Evolutionary conservation across 352 stramenopile species (phyloP).

Genomic region (Pythium phragmiticola): DNA sequence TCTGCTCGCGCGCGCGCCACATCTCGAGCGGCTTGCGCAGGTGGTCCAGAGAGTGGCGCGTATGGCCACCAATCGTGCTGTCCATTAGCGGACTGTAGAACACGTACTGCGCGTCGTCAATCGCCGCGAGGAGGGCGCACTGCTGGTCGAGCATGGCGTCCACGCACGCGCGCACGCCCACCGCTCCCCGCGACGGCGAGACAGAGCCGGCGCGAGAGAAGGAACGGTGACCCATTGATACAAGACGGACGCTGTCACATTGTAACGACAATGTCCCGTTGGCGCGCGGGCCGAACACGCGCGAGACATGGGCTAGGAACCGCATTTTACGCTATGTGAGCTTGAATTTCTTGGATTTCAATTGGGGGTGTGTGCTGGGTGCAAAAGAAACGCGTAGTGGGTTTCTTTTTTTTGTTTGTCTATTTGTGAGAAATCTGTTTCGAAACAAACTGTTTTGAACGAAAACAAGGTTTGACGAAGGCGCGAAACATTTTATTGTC

Average conservation of each 20-base stretch:
- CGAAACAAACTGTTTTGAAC: no score
- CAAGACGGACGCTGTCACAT: not conserved
- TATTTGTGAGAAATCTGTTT: no score
- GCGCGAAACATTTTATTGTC: no score
- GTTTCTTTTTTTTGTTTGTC: no score
- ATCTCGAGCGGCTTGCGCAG: constrained; percentile 66
- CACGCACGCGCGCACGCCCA: constrained; percentile 38
- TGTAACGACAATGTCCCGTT: not conserved
- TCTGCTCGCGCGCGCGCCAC: constrained; percentile 3
- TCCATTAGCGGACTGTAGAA: constrained; percentile 67
- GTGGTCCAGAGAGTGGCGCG: constrained; percentile 80
- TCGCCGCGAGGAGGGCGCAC: constrained; percentile 38
- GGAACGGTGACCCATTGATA: not conserved
- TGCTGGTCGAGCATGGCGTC: constrained; percentile 72
- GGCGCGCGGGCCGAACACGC: constrained; percentile 1
- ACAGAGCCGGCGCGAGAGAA: not conserved
- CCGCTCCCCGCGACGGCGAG: not conserved
- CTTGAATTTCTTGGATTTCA: not conserved
- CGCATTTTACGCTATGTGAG: not conserved
- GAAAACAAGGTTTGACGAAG: no score
- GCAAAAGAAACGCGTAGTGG: not conserved
- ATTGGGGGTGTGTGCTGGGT: not conserved
- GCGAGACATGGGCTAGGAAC: not conserved
- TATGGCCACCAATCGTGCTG: constrained; percentile 67
- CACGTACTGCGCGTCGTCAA: constrained; percentile 61